Evolutionary conservation across 805 yeast genomes (phyloP).

Genomic region (Metschnikowia koreensis): DNA sequence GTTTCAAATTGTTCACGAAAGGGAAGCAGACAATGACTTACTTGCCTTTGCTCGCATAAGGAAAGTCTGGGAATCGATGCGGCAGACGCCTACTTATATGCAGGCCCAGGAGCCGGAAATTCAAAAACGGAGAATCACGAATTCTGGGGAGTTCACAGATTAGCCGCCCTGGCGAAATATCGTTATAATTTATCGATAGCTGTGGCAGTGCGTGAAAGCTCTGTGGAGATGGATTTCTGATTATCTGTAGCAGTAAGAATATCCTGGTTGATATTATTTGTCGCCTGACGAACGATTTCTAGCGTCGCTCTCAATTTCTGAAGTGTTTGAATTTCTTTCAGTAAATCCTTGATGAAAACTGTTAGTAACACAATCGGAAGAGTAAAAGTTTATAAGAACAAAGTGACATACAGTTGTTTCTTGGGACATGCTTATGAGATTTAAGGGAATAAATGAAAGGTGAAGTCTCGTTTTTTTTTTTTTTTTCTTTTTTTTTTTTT

Average conservation of each 20-base stretch:
- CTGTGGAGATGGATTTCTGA: conserved; percentile 11
- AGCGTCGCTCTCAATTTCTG: conserved; percentile 30
- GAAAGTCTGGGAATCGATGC: no score
- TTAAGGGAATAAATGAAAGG: no score
- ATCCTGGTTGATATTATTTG: conserved; percentile 28
- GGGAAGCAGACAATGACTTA: no score
- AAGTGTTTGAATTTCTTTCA: conserved; percentile 18
- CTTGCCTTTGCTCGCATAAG: no score
- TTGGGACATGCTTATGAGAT: not conserved
- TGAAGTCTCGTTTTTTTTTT: no score
- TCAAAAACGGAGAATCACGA: no score
- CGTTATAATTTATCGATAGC: conserved; percentile 5
- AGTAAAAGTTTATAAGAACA: not conserved
- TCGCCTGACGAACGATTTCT: conserved; percentile 29
- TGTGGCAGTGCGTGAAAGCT: conserved; percentile 5
- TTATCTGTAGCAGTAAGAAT: conserved; percentile 22
- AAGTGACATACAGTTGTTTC: not conserved
- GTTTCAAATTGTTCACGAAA: no score
- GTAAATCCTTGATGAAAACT: not conserved
- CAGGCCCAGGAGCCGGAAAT: no score
- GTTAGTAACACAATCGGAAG: not conserved
- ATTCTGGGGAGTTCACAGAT: no score
- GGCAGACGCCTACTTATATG: no score
- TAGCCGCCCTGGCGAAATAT: no score
- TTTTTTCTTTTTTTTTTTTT: no score